A percentile compares a stretch with the other conserved stretches of the same genome.
Conservation (phyloP, 805 yeast genomes). For the Nakazawaea ambrosiae region DNA sequence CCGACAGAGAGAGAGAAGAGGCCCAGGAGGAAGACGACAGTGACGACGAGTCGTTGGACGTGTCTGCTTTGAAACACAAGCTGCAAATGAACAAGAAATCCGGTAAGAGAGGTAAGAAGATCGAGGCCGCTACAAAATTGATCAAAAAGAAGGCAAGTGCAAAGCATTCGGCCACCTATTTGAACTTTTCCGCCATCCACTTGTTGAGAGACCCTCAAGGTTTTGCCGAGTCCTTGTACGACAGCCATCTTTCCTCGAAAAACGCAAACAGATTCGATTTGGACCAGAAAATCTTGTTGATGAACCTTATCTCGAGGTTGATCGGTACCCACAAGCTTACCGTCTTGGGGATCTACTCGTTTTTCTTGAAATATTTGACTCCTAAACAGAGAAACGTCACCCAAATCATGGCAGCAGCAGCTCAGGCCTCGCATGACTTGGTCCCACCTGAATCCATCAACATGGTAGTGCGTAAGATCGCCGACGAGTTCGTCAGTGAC, state of each 20-base stretch:
- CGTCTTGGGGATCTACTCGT: slow-evolving; percentile 84
- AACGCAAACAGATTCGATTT: slow-evolving; percentile 64
- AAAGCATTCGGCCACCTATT: slow-evolving; percentile 54
- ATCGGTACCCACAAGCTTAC: slow-evolving; percentile 94
- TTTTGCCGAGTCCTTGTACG: slow-evolving; percentile 81
- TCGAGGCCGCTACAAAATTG: slow-evolving; percentile 50
- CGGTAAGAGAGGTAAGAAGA: slow-evolving; percentile 69
- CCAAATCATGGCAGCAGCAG: slow-evolving; percentile 92
- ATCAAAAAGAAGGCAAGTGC: slow-evolving; percentile 58
- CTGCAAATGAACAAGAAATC: slow-evolving; percentile 79
- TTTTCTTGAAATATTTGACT: slow-evolving; percentile 79
- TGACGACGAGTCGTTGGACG: slow-evolving; percentile 64
- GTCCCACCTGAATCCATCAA: slow-evolving; percentile 92
- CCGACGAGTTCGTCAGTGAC: slow-evolving; percentile 95
- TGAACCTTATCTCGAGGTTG: slow-evolving; percentile 82
- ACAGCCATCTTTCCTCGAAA: slow-evolving; percentile 64
- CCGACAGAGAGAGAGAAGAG: slow-evolving; percentile 89
- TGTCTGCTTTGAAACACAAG: slow-evolving; percentile 69
- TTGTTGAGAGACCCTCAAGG: slow-evolving; percentile 95
- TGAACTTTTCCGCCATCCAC: slow-evolving; percentile 94
- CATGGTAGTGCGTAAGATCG: slow-evolving; percentile 81
- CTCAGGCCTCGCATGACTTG: slow-evolving; percentile 93
- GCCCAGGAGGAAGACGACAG: slow-evolving; percentile 63
- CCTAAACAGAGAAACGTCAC: slow-evolving; percentile 95
- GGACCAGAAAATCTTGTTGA: slow-evolving; percentile 82